Conservation (phyloP, 192 early-diverging fungal species). For the Coemansia sp. region DNA sequence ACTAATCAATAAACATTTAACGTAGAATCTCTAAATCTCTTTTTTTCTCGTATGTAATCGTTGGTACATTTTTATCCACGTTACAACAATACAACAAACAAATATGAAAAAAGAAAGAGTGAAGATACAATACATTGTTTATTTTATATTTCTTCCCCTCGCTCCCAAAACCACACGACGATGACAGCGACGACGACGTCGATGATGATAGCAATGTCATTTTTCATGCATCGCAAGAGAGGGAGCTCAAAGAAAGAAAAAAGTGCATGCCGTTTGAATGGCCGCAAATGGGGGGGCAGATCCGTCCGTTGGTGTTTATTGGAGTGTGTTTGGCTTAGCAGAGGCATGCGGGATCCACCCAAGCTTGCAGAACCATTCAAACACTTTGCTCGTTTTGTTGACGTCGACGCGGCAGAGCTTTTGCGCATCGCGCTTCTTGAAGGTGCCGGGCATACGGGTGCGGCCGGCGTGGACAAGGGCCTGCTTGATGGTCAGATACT, state of each 20-base stretch:
- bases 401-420: constrained; percentile 87
- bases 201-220: too few species aligned
- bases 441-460: constrained; percentile 24
- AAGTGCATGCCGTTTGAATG: not conserved
- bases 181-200: too few species aligned
- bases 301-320: not conserved
- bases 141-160: too few species aligned
- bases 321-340: constrained; percentile 1
- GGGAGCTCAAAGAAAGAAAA: not conserved
- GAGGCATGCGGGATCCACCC: constrained; percentile 68
- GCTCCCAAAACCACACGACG: too few species aligned
- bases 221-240: too few species aligned
- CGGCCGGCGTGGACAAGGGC: constrained; percentile 41
- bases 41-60: too few species aligned
- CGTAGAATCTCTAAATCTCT: too few species aligned
- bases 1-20: too few species aligned
- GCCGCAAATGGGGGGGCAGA: not conserved
- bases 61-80: too few species aligned
- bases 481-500: constrained; percentile 44
- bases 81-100: not conserved
- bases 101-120: not conserved
- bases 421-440: constrained; percentile 84
- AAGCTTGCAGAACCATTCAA: constrained; percentile 82
- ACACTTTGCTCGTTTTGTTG: constrained; percentile 86
- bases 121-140: too few species aligned